Conservation (phyloP, 306 rosid genomes). For the Sicyos baderoa region DNA sequence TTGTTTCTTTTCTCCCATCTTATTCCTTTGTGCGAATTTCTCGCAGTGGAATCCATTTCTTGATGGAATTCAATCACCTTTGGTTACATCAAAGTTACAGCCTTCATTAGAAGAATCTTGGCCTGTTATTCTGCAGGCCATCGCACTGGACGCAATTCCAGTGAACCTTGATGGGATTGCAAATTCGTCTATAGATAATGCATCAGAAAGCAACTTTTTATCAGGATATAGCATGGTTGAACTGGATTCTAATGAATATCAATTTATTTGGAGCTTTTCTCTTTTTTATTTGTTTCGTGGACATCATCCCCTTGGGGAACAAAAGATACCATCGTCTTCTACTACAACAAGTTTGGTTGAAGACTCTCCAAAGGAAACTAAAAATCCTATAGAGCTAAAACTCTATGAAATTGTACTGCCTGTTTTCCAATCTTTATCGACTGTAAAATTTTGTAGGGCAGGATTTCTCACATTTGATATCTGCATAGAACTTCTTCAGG, state of each 20-base stretch:
- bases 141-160: slow-evolving; percentile 89
- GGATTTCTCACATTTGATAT: slow-evolving; percentile 61
- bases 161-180: slow-evolving; percentile 42
- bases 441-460: slow-evolving; percentile 50
- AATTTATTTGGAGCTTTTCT: slow-evolving; percentile 83
- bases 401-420: slow-evolving; percentile 69
- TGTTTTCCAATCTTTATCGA: slow-evolving; percentile 69
- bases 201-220: slow-evolving; percentile 33
- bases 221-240: slow-evolving; percentile 80
- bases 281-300: slow-evolving; percentile 70
- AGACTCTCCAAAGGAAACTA: slow-evolving; percentile 39
- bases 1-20: slow-evolving; percentile 11
- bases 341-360: slow-evolving; percentile 34
- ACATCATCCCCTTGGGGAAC: slow-evolving; percentile 40
- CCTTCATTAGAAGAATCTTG: slow-evolving; percentile 93
- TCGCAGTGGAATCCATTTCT: slow-evolving; percentile 84
- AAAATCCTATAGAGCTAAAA: slow-evolving; percentile 42
- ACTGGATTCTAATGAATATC: slow-evolving; percentile 57
- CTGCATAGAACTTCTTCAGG: slow-evolving; percentile 85
- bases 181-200: slow-evolving; percentile 25
- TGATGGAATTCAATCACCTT: slow-evolving; percentile 81
- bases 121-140: slow-evolving; percentile 95
- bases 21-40: slow-evolving; percentile 25
- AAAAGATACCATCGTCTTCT: slow-evolving; percentile 39
- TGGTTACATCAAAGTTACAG: slow-evolving; percentile 59